A percentile compares a stretch with the other conserved stretches of the same genome.
These are phyloP conservation scores for Coemansia sp. DNA, from an alignment of 192 early-diverging fungal species.

Conservation along the genomic window DNA sequence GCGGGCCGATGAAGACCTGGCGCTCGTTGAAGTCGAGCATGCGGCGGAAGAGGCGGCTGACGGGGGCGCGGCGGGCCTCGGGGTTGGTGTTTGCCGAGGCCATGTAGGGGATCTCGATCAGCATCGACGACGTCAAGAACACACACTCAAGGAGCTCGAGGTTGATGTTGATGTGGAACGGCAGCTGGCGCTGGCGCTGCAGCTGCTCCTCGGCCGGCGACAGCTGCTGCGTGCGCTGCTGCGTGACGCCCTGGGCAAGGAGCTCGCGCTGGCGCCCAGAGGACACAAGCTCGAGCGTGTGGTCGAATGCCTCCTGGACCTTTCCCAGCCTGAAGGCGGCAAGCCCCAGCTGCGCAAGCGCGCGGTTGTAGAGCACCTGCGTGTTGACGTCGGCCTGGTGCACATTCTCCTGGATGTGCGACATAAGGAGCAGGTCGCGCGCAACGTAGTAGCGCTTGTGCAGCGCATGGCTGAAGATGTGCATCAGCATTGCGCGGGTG, in stretches of 20 bases:
- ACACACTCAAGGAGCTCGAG: slow-evolving; percentile 97
- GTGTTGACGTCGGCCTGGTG: slow-evolving; percentile 85
- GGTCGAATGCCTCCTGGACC: slow-evolving; percentile 84
- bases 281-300: slow-evolving; percentile 85
- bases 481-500: slow-evolving; percentile 93
- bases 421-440: slow-evolving; percentile 97
- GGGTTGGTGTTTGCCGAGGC: slow-evolving; percentile 67
- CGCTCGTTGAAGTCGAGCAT: slow-evolving; percentile 94
- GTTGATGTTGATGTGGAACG: slow-evolving; percentile 99
- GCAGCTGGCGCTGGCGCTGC: slow-evolving; percentile 93
- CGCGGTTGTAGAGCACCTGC: slow-evolving; percentile 95
- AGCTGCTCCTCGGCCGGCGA: slow-evolving; percentile 90
- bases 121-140: slow-evolving; percentile 93
- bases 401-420: slow-evolving; percentile 94
- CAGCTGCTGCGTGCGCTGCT: slow-evolving; percentile 75
- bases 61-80: slow-evolving; percentile 68
- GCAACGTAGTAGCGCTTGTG: slow-evolving; percentile 93
- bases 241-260: slow-evolving; percentile 82
- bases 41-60: slow-evolving; percentile 89
- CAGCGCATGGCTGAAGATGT: slow-evolving; percentile 96
- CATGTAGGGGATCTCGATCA: slow-evolving; percentile 97
- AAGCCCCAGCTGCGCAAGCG: slow-evolving; percentile 93
- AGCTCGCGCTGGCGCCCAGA: slow-evolving; percentile 89
- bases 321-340: slow-evolving; percentile 94
- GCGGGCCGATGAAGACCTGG: slow-evolving; percentile 94